Percentiles rank a stretch among this genome's conserved stretches.
phyloP scores from a whole-genome alignment of 2,329 filamentous ascomycete genomes.

The Xylaria arbuscula region DNA sequence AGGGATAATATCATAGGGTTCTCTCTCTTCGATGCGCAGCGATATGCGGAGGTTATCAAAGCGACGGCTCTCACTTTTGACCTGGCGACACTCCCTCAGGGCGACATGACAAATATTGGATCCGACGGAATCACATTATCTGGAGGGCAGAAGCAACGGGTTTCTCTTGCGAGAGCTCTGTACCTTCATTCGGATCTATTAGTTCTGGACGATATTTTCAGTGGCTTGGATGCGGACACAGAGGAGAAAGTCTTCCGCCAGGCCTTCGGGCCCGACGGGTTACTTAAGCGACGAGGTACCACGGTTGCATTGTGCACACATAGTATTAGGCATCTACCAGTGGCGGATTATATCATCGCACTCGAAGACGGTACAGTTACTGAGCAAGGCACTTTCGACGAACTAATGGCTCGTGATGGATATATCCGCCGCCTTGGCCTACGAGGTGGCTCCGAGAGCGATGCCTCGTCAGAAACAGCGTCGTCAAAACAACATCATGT shows the following conservation, averaged over 20 bases:
- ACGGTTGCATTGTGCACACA: conserved; percentile 56
- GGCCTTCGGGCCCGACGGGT: conserved; percentile 48
- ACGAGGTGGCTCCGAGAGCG: conserved; percentile 33
- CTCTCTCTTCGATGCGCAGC: conserved; percentile 40
- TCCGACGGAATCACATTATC: conserved; percentile 59
- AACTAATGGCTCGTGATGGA: conserved; percentile 49
- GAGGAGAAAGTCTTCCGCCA: conserved; percentile 49
- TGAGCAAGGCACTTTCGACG: conserved; percentile 57
- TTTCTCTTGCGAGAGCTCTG: conserved; percentile 51
- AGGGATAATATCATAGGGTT: conserved; percentile 48
- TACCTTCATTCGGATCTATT: conserved; percentile 48
- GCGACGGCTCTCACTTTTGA: conserved; percentile 46
- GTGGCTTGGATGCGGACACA: conserved; percentile 52
- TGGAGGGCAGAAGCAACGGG: conserved; percentile 59
- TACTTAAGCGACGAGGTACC: conserved; percentile 41
- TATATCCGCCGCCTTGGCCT: conserved; percentile 44
- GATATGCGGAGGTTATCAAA: conserved; percentile 48
- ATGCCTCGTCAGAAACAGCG: conserved; percentile 21
- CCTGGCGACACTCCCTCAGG: conserved; percentile 51
- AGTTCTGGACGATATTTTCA: conserved; percentile 53
- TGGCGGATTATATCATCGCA: conserved; percentile 60
- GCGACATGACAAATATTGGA: conserved; percentile 56
- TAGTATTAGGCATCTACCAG: conserved; percentile 53
- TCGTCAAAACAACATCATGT: not conserved
- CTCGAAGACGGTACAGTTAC: conserved; percentile 56